A percentile compares a stretch with the other conserved stretches of the same genome.
These are phyloP conservation scores for Fusarium tupiense DNA, from an alignment of 2,329 filamentous ascomycete species.

Conservation along the genomic window DNA sequence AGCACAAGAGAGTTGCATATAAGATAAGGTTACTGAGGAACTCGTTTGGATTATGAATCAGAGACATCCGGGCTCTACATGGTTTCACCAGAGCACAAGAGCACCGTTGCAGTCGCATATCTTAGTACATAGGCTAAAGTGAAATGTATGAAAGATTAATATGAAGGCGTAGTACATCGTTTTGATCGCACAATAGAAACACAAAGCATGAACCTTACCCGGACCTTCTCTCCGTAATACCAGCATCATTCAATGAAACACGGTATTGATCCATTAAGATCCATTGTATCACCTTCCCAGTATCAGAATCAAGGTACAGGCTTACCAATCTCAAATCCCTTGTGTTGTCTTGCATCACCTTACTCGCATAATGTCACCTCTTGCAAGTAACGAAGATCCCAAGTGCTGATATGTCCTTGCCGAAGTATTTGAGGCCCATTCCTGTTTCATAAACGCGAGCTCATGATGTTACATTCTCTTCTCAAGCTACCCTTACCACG, in stretches of 20 bases:
- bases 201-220: neutral
- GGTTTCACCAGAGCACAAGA: neutral
- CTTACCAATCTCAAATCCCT: neutral
- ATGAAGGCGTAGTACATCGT: neutral
- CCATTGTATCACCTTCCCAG: neutral
- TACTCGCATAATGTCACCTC: rapidly evolving
- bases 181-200: neutral
- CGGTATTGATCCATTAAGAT: neutral
- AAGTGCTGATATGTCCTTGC: neutral
- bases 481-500: neutral
- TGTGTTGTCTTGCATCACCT: neutral
- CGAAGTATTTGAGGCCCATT: neutral
- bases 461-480: neutral
- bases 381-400: too few relatives aligned
- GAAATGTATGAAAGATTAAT: neutral
- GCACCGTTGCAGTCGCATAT: neutral
- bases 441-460: neutral
- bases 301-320: neutral
- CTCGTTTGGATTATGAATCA: neutral
- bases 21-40: neutral
- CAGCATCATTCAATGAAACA: neutral
- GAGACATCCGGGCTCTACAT: neutral
- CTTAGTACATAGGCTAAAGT: neutral
- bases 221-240: too few relatives aligned
- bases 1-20: neutral